These are phyloP conservation scores for Microglena sp. DNA, from an alignment of 139 green algal species.

Conservation along the genomic window DNA sequence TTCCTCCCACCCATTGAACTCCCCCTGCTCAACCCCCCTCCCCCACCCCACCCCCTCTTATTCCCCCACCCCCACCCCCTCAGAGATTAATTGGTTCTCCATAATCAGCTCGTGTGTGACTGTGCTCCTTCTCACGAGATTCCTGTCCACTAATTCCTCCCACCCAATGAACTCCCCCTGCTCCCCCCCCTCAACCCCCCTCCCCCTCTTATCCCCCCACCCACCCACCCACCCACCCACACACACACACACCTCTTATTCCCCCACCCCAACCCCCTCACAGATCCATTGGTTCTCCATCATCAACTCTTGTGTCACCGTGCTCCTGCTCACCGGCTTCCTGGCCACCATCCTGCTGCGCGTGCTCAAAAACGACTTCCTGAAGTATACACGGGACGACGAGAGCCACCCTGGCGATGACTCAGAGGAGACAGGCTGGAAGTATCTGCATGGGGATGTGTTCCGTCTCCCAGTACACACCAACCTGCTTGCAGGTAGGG, in stretches of 20 bases:
- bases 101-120: constrained; percentile 93
- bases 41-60: no score
- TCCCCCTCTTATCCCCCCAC: no score
- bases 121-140: constrained; percentile 88
- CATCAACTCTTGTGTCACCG: constrained; percentile 92
- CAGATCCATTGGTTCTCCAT: constrained; percentile 98
- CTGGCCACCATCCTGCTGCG: constrained; percentile 91
- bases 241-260: not conserved
- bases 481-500: constrained; percentile 77
- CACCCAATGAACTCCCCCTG: no score
- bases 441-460: constrained; percentile 93
- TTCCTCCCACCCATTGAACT: no score
- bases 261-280: not conserved
- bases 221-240: no score
- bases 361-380: constrained; percentile 88
- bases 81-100: constrained; percentile 22
- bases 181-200: no score
- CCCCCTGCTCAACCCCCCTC: no score
- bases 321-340: constrained; percentile 91
- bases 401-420: constrained; percentile 11
- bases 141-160: constrained; percentile 93
- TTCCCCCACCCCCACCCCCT: no score
- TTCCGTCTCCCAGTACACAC: constrained; percentile 75
- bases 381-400: constrained; percentile 62
- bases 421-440: constrained; percentile 53